Conservation (phyloP, 345 rosid genomes). For the Dimocarpus longan region DNA sequence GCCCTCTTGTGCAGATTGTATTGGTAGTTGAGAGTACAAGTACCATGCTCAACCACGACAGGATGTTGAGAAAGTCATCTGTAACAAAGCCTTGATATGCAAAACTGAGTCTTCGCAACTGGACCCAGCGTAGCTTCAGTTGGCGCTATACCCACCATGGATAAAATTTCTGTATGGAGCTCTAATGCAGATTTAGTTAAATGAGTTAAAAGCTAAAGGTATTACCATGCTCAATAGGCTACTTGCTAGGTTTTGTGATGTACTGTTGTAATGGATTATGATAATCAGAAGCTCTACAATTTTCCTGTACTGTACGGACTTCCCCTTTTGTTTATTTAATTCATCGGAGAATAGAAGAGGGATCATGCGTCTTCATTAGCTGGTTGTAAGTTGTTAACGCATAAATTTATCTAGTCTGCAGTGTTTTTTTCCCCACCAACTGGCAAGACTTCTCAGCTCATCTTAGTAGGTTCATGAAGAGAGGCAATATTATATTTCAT, state of each 20-base stretch:
- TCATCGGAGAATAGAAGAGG: not conserved
- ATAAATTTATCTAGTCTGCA: not conserved
- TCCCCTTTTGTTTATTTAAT: not conserved
- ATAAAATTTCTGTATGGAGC: not conserved
- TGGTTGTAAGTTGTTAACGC: not conserved
- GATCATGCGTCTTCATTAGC: conserved; percentile 5
- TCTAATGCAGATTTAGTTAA: not conserved
- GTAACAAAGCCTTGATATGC: conserved; percentile 33
- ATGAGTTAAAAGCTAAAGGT: not conserved
- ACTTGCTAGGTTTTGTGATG: not conserved
- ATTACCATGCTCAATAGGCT: not conserved
- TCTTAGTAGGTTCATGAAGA: not conserved
- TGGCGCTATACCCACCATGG: not conserved
- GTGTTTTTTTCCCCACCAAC: not conserved
- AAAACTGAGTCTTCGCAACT: conserved; percentile 24
- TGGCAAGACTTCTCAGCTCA: not conserved
- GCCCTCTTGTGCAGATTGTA: conserved; percentile 53
- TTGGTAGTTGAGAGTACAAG: conserved; percentile 82
- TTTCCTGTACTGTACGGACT: not conserved
- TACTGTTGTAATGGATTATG: not conserved
- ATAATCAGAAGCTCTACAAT: not conserved
- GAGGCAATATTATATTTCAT: not conserved
- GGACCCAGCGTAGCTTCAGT: not conserved
- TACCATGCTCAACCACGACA: conserved; percentile 81
- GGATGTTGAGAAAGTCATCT: conserved; percentile 49